Conservation (phyloP, 768 basidiomycete species). For the Leucocoprinus leucothites region DNA sequence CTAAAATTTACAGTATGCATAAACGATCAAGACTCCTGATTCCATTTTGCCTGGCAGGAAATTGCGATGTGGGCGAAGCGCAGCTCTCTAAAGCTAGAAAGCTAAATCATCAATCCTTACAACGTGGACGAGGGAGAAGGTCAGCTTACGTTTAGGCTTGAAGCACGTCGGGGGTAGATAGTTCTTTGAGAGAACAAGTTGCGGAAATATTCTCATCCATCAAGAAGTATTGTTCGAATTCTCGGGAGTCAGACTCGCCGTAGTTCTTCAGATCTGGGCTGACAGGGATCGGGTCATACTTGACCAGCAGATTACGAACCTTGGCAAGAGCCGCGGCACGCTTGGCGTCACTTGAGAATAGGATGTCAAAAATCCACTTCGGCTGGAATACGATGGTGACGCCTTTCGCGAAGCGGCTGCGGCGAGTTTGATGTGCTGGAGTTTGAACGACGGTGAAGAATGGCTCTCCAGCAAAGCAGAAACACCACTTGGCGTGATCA, state of each 20-base stretch:
- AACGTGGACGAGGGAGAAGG: no score
- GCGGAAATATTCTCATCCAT: conserved; percentile 19
- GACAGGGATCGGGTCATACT: conserved; percentile 20
- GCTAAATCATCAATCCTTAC: no score
- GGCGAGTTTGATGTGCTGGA: conserved; percentile 18
- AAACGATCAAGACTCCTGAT: no score
- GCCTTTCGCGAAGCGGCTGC: conserved; percentile 18
- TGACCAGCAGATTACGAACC: conserved; percentile 17
- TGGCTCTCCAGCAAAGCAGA: conserved; percentile 21
- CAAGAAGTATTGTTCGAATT: conserved; percentile 19
- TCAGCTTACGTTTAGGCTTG: not conserved
- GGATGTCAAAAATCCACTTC: conserved; percentile 23
- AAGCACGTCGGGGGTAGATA: conserved; percentile 14
- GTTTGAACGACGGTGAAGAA: conserved; percentile 21
- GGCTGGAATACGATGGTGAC: conserved; percentile 21
- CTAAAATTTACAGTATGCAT: no score
- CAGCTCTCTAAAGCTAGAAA: no score
- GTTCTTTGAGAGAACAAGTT: conserved; percentile 13
- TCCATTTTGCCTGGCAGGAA: no score
- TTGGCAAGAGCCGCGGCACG: conserved; percentile 18
- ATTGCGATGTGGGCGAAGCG: no score
- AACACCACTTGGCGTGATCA: conserved; percentile 19
- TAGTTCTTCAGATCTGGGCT: conserved; percentile 22
- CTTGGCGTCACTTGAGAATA: conserved; percentile 19
- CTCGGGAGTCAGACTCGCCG: conserved; percentile 18